Evolutionary conservation across 2,329 filamentous ascomycete genomes (phyloP).

Genomic region (Talaromyces sp.): DNA sequence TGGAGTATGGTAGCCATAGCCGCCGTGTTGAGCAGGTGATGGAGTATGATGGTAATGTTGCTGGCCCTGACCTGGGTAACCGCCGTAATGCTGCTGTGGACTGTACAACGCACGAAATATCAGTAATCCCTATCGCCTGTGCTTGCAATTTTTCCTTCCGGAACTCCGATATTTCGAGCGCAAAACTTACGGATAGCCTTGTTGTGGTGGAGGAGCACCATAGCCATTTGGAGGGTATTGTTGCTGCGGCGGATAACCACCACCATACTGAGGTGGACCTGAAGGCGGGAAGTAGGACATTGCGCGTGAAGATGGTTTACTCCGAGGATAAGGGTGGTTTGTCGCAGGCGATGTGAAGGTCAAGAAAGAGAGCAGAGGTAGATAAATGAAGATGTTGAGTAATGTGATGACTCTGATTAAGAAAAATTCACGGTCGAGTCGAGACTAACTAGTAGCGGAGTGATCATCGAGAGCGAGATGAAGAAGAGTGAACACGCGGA

Average conservation of each 20-base stretch:
- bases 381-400: not conserved
- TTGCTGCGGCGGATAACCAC: constrained; percentile 49
- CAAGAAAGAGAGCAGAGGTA: not conserved
- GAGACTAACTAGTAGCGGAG: not conserved
- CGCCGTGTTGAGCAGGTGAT: constrained; percentile 30
- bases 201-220: constrained; percentile 32
- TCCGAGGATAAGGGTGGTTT: too few species aligned
- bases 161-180: constrained; percentile 1
- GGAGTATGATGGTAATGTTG: constrained; percentile 39
- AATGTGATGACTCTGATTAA: constrained; percentile 3
- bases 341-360: not conserved
- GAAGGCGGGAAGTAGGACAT: constrained; percentile 63
- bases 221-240: constrained; percentile 32
- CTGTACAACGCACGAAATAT: constrained; percentile 6
- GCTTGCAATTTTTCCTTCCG: too few species aligned
- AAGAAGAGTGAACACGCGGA: not conserved
- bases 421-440: too few species aligned
- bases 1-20: constrained; percentile 42
- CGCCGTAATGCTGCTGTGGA: constrained; percentile 33
- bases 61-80: constrained; percentile 35
- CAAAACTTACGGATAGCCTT: constrained; percentile 37
- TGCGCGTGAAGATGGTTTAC: constrained; percentile 15
- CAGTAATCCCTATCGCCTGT: not conserved
- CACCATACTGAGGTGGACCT: constrained; percentile 40
- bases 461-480: not conserved